phyloP scores from a whole-genome alignment of 768 basidiomycete genomes.

The Neoboletus subvelutipes region DNA sequence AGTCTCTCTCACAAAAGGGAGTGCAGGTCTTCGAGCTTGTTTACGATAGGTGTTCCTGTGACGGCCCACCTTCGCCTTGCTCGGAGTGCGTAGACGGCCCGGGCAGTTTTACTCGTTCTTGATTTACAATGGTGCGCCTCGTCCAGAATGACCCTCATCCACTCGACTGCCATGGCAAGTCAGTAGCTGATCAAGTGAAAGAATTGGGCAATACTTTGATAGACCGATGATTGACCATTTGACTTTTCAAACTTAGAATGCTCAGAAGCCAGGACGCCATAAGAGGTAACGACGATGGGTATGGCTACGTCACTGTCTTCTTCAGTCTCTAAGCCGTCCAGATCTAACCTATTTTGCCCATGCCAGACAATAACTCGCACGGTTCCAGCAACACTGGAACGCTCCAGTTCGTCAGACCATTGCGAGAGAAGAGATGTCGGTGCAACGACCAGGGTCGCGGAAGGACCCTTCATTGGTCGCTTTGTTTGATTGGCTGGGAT shows the following conservation, averaged over 20 bases:
- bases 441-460: conserved; percentile 86
- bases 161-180: conserved; percentile 53
- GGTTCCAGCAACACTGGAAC: conserved; percentile 72
- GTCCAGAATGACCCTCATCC: conserved; percentile 83
- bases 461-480: conserved; percentile 34
- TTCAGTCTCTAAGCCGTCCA: conserved; percentile 60
- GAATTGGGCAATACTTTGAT: conserved; percentile 55
- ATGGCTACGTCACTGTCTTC: conserved; percentile 51
- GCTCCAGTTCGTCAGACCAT: conserved; percentile 89
- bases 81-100: conserved; percentile 81
- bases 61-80: conserved; percentile 87
- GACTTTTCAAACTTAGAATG: conserved; percentile 68
- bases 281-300: conserved; percentile 87
- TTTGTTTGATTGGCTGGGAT: conserved; percentile 33
- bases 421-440: conserved; percentile 90
- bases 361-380: conserved; percentile 79
- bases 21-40: conserved; percentile 87
- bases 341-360: conserved; percentile 77
- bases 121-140: conserved; percentile 97
- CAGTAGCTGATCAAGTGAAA: neutral
- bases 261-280: conserved; percentile 89
- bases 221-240: conserved; percentile 54
- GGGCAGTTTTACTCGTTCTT: conserved; percentile 81
- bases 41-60: conserved; percentile 95
- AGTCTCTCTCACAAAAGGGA: conserved; percentile 68